Percentiles rank a stretch among this genome's conserved stretches.
phyloP scores from a whole-genome alignment of 2,329 filamentous ascomycete genomes.

The Zasmidium cellare region DNA sequence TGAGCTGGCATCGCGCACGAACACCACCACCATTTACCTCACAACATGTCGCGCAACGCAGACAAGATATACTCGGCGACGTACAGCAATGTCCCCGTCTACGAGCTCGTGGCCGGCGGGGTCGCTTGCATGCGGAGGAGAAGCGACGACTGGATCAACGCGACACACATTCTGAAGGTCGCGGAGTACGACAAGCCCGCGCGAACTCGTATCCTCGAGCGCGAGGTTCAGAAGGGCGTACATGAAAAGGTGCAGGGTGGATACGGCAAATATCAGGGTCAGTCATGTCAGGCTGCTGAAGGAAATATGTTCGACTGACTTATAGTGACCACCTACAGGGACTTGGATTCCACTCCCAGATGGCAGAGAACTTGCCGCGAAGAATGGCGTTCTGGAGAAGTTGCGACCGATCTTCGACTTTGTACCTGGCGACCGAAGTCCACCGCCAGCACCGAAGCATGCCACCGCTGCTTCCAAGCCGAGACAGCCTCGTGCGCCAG shows the following conservation, averaged over 20 bases:
- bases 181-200: conserved; percentile 97
- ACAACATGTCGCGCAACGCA: conserved; percentile 24
- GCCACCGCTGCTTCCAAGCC: conserved; percentile 69
- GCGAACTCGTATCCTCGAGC: conserved; percentile 88
- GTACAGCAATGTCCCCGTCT: conserved; percentile 52
- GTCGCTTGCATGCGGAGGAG: conserved; percentile 72
- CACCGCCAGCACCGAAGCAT: conserved; percentile 91
- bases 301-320: neutral
- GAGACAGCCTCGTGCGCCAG: conserved; percentile 63
- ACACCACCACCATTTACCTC: neutral
- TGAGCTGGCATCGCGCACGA: neutral
- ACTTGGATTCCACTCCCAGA: conserved; percentile 92
- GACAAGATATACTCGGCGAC: conserved; percentile 63
- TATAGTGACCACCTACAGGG: conserved; percentile 52
- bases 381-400: conserved; percentile 83
- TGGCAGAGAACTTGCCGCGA: conserved; percentile 77
- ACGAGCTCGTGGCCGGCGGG: conserved; percentile 1
- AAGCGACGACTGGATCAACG: conserved; percentile 96
- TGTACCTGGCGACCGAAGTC: conserved; percentile 78
- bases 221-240: conserved; percentile 92
- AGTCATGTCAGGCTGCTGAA: conserved; percentile 15
- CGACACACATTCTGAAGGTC: conserved; percentile 97
- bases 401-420: conserved; percentile 88
- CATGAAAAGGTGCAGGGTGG: conserved; percentile 98
- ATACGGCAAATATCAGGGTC: conserved; percentile 97